Conservation (phyloP, 208 protist genomes). For the Borovskyia barvae region DNA sequence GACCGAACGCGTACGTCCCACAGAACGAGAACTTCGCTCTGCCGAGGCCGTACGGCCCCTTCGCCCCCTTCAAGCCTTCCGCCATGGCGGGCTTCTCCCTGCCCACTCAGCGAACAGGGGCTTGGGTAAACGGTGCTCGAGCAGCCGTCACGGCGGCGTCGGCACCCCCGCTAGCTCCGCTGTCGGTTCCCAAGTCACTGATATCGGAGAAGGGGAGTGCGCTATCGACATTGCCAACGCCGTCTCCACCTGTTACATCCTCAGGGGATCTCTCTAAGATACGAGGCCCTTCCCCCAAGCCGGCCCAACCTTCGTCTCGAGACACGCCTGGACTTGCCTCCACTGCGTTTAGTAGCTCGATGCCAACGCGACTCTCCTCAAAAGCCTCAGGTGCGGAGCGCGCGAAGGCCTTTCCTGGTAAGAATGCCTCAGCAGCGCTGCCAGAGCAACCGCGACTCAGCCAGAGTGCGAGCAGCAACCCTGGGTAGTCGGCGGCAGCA, state of each 20-base stretch:
- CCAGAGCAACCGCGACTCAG: slow-evolving; percentile 17
- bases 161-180: not conserved
- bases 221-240: no score
- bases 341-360: slow-evolving; percentile 8
- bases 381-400: not conserved
- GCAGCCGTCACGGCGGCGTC: not conserved
- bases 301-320: not conserved
- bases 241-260: not conserved
- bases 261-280: not conserved
- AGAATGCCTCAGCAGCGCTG: not conserved
- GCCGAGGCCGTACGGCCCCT: slow-evolving; percentile 81
- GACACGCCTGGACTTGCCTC: not conserved
- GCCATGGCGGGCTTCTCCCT: slow-evolving; percentile 1
- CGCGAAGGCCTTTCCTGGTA: not conserved
- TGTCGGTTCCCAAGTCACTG: not conserved
- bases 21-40: slow-evolving; percentile 76
- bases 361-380: slow-evolving; percentile 2
- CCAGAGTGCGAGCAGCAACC: slow-evolving; percentile 5
- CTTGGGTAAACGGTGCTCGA: not conserved
- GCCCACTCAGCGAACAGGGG: not conserved
- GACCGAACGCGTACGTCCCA: slow-evolving; percentile 91
- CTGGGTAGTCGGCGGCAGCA: not conserved
- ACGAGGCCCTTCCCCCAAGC: not conserved
- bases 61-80: slow-evolving; percentile 64
- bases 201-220: no score